Base-by-base conservation (phyloP, 257 asterid species). In the Paulownia fortunei region DNA sequence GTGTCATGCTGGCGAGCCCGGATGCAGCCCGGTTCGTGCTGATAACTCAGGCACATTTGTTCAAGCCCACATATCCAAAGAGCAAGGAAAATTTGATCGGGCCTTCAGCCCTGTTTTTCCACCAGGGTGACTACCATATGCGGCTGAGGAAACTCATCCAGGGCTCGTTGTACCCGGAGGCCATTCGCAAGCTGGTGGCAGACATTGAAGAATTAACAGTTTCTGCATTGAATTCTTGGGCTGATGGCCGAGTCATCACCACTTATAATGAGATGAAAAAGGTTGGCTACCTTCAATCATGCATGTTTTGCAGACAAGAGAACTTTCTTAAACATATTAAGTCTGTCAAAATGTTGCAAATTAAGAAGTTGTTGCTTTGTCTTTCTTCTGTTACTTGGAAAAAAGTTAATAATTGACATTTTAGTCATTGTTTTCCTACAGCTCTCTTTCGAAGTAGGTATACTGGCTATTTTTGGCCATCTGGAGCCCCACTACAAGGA, bases 1-100 rank as follows among this genome's bases (percentile, higher is more conserved):
- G 96, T 69, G 94, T 94, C 54, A 91, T 94, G 99, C 56, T 92
- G 75, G 88, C 99, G 0, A 90, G 97, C 80, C 99, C 98, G 2
- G 97, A 92, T 0, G 99, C 99, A 5, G 97, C 94, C 64, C 84
- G 97, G 52, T 92, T 94, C 44, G 97, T 94, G 63, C 80, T 94
- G 5, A 88, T 88, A 2, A 87, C 77, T 3, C 85, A 84, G 51
- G 91, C 97, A 2, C 80, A 87, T 52, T 84, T 94, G 82, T 94
- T 94, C 91, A 94, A 84, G 87, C 99, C 99, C n/a, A 91, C 98
- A 0, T 94, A 89, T 72, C 99, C 98, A 0, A 89, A 78, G 77
- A 89, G 97, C 79, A 92, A 92, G 80, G 98, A 94, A 47, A 78
- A 36, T 5, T 66, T 94, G 80, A 88, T 94, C 52, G 99, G 99